Conservation (phyloP, 805 yeast genomes). For the Spencermartinsiella europaea region DNA sequence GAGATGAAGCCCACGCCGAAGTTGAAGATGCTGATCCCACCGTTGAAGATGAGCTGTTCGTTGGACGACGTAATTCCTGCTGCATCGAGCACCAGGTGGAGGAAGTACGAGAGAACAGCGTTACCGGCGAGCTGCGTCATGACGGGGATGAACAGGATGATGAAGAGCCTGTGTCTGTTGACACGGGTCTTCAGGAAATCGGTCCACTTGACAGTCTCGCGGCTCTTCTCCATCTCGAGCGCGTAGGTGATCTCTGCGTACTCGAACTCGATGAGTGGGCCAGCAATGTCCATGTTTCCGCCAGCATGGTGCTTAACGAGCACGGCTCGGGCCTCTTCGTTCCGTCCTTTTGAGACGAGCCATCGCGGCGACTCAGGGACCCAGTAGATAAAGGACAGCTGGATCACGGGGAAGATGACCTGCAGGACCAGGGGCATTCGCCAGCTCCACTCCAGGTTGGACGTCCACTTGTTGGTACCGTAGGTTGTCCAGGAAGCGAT, state of each 20-base stretch:
- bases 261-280: slow-evolving; percentile 11
- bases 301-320: slow-evolving; percentile 21
- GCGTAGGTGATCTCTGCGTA: slow-evolving; percentile 15
- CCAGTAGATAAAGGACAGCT: slow-evolving; percentile 29
- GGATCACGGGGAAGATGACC: slow-evolving; percentile 51
- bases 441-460: slow-evolving; percentile 41
- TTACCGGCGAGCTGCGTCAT: slow-evolving; percentile 16
- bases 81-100: slow-evolving; percentile 44
- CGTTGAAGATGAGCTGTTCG: slow-evolving; percentile 11
- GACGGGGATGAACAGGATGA: slow-evolving; percentile 10
- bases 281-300: slow-evolving; percentile 6
- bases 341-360: slow-evolving; percentile 44
- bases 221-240: slow-evolving; percentile 12
- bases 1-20: not conserved
- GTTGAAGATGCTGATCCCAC: slow-evolving; percentile 7
- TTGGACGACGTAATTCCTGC: slow-evolving; percentile 43
- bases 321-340: slow-evolving; percentile 39
- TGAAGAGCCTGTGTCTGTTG: slow-evolving; percentile 9
- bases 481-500: slow-evolving; percentile 74
- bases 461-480: slow-evolving; percentile 51
- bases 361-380: slow-evolving; percentile 39
- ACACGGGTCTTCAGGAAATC: slow-evolving; percentile 10
- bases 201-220: slow-evolving; percentile 3
- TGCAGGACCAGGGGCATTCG: slow-evolving; percentile 70
- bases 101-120: slow-evolving; percentile 35